Base-by-base conservation (phyloP, 116 monocot species). In the Papilionanthe hybrid region DNA sequence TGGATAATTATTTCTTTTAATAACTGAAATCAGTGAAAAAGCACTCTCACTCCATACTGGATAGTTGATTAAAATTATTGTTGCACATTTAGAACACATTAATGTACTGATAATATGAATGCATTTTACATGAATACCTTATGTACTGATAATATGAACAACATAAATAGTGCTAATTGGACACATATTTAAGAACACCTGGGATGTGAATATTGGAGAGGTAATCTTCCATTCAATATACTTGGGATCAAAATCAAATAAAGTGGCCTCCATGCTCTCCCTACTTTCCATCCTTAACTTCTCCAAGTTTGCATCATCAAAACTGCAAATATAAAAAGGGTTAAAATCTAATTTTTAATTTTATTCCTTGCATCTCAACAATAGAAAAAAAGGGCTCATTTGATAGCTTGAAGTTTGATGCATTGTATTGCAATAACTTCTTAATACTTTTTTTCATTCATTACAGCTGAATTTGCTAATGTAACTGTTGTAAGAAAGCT, bases 221-320 rank as follows among this genome's bases (percentile, higher is more conserved):
- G 65, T 88, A 88, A 11, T 88, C 63, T 1, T 82, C 88, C 88
- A 88, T 10, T 85, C 45, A 72, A 88, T 82, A 23, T 77, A 41
- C 56, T 83, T 88, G 4, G 81, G 77, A 58, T 84, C 76, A 72
- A 84, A 84, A 66, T 88, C 79, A 50, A 88, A 82, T 63, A 49
- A 53, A 13, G 37, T 55, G 20, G 43, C 58, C 1, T 81, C 81
- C 27, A 42, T 45, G 9, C 29, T n/a, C 76, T 80, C 57, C 10
- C 37, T 27, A 27, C 17, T 22, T 42, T 27, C n/a, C 79, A 63
- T 50, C 57, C 81, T 72, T 58, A 86, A 57, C 20, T 23, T 83
- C 53, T 72, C 76, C 49, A 79, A 41, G 22, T 88, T 88, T 7
- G 11, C 45, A 79, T 88, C 82, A 37, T 88, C 87, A 71, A 84